These are phyloP conservation scores for Cenchrus americanus DNA, from an alignment of 176 grass and related monocot species.

Conservation along the genomic window DNA sequence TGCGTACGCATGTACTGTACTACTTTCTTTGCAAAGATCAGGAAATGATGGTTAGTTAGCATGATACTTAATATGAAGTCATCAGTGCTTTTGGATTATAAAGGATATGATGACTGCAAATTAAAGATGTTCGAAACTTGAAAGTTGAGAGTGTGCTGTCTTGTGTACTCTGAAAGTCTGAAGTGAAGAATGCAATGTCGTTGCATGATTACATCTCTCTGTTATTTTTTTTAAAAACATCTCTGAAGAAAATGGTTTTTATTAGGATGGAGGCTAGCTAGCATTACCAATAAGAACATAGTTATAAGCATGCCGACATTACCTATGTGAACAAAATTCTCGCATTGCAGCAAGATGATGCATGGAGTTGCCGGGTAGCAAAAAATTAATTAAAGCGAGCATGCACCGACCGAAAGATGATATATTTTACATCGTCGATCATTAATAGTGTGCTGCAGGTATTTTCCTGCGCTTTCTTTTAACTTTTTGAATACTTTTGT, in stretches of 20 bases:
- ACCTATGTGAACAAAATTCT: not conserved
- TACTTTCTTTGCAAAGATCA: not conserved
- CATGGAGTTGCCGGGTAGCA: not conserved
- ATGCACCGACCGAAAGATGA: not conserved
- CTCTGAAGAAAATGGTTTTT: no score
- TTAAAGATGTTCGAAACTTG: not conserved
- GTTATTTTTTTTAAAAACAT: no score
- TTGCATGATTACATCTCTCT: not conserved
- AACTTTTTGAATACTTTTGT: not conserved
- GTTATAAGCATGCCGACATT: not conserved
- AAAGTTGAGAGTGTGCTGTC: not conserved
- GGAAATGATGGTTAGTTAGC: not conserved
- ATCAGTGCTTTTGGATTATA: not conserved
- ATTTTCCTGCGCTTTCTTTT: not conserved
- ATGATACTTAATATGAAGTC: not conserved
- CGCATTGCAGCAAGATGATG: not conserved
- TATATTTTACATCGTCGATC: not conserved
- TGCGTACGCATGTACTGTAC: not conserved
- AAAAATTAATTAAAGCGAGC: not conserved
- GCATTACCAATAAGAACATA: no score
- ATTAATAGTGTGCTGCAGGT: not conserved
- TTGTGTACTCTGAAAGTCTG: not conserved
- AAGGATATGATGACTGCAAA: not conserved
- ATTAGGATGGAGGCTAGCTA: no score
- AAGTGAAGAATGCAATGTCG: not conserved